Percentiles rank a stretch among this genome's conserved stretches.
These are phyloP conservation scores for Fomitopsis serialis DNA, from an alignment of 768 basidiomycete genomes.

Conservation along the genomic window DNA sequence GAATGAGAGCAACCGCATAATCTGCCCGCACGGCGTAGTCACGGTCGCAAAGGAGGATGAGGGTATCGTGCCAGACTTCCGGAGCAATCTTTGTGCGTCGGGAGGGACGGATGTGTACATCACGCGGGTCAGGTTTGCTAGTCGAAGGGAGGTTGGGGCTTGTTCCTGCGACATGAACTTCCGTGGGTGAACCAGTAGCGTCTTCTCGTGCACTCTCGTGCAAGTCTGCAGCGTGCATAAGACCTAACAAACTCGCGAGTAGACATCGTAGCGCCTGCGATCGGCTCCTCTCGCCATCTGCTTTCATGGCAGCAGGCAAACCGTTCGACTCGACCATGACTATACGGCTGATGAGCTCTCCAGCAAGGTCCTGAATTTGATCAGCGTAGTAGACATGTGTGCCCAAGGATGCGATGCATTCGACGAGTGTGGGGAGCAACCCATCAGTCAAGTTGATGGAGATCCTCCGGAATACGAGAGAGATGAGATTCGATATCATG, in stretches of 20 bases:
- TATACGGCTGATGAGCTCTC: conserved; percentile 75
- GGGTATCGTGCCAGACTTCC: conserved; percentile 88
- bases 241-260: conserved; percentile 62
- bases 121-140: conserved; percentile 6
- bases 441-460: conserved; percentile 56
- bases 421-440: conserved; percentile 62
- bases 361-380: conserved; percentile 89
- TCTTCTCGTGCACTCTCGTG: conserved; percentile 31
- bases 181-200: conserved; percentile 15
- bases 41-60: conserved; percentile 76
- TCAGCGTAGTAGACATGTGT: conserved; percentile 94
- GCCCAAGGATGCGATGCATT: conserved; percentile 78
- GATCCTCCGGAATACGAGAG: conserved; percentile 66
- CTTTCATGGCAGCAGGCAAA: conserved; percentile 35
- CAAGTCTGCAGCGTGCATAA: conserved; percentile 59
- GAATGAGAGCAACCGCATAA: conserved; percentile 66
- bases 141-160: conserved; percentile 7
- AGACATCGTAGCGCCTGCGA: conserved; percentile 67
- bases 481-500: conserved; percentile 73
- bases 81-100: conserved; percentile 66
- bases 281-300: conserved; percentile 38
- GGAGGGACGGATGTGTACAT: conserved; percentile 33
- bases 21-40: conserved; percentile 76
- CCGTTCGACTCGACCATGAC: conserved; percentile 66
- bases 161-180: conserved; percentile 7